phyloP scores from a whole-genome alignment of 495 filamentous ascomycete genomes.

The Rhypophila decipiens region DNA sequence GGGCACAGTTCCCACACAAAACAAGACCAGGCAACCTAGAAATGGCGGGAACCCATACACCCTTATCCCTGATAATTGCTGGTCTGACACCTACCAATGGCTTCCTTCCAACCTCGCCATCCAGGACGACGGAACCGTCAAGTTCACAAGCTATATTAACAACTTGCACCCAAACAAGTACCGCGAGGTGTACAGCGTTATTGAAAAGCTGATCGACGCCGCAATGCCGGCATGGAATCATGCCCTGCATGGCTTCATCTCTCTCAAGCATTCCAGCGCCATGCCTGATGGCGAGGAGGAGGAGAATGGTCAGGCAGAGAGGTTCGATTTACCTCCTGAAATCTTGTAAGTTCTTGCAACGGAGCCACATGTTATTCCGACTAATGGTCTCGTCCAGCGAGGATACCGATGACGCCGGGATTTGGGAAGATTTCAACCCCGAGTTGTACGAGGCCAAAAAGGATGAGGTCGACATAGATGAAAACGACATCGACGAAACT shows the following conservation, averaged over 20 bases:
- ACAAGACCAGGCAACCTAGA: no score
- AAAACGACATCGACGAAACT: not conserved
- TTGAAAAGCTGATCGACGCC: conserved; percentile 47
- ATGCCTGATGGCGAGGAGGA: not conserved
- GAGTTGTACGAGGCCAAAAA: not conserved
- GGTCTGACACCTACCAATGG: conserved; percentile 53
- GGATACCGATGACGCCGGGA: not conserved
- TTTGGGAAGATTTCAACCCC: not conserved
- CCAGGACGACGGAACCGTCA: conserved; percentile 43
- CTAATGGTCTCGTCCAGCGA: not conserved
- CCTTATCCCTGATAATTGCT: conserved; percentile 23
- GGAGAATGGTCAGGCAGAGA: not conserved
- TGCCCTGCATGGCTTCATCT: not conserved
- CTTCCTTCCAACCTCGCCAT: conserved; percentile 53
- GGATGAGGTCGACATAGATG: not conserved
- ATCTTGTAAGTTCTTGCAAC: not conserved
- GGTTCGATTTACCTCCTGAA: not conserved
- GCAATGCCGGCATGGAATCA: conserved; percentile 52
- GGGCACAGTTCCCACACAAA: conserved; percentile 19
- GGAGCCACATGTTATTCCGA: not conserved
- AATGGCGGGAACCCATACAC: not conserved
- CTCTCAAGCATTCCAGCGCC: not conserved
- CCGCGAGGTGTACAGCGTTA: conserved; percentile 39
- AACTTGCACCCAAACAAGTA: conserved; percentile 51
- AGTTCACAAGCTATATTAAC: conserved; percentile 66